Evolutionary conservation across 177 flowering plant genomes (phyloP), one percentile per base, ranked within the genome.

Genomic region (Vitis hybrid): DNA sequence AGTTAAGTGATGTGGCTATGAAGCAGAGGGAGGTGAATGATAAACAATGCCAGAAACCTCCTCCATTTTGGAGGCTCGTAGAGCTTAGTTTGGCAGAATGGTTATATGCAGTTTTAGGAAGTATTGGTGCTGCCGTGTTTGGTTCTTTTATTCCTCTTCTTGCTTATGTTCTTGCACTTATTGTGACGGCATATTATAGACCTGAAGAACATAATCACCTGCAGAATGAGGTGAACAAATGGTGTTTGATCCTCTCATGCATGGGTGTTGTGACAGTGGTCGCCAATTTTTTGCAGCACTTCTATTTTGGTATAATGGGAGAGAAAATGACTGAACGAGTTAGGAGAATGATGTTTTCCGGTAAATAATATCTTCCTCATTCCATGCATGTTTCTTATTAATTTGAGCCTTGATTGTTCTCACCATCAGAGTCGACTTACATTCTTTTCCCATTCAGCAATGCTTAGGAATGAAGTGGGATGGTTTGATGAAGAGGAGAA

Each of bases 401-500:
- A 39, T 39, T 58, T 48, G 69, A 62, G 26, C 52, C 50, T 62
- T 22, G 15, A 16, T 22, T 9, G n/a, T 39, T 39, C 19, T 26
- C 12, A 15, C 57, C n/a, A 16, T 63, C 14, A 59, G 68, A 56
- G 45, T 39, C 1, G 8, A 39, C 45, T 39, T 39, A 39, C 45
- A 39, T 39, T 39, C 1, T 39, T 39, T 39, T 39, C 45, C 45
- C 45, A 39, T 39, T 39, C 92, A 94, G 98, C 98, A 69, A 91
- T 94, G 92, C 75, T 94, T 71, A 88, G 90, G 26, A 93, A 91
- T 82, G 98, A 94, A 82, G 93, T 89, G 71, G 97, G 97, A 71
- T 95, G 98, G 98, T 95, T 93, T 83, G 98, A 95, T 84, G 93
- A 88, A 59, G 98, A 93, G 75, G 98, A 91, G 18, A 95, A 95